A percentile compares a stretch with the other conserved stretches of the same genome.
Evolutionary conservation across 306 rosid genomes (phyloP).

Genomic region (Vachellia pachyceras): DNA sequence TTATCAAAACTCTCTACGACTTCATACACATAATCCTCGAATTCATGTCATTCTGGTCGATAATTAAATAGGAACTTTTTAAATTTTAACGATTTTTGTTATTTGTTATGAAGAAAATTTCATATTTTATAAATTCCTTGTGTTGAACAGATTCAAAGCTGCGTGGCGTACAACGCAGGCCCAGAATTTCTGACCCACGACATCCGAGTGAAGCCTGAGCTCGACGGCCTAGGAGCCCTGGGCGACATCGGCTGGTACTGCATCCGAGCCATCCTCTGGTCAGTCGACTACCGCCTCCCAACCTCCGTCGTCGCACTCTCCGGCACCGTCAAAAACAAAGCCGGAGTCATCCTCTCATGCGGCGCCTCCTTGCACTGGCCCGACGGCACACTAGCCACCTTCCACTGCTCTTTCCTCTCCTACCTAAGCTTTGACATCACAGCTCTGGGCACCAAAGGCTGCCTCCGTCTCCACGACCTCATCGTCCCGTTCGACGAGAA

Average conservation of each 20-base stretch:
- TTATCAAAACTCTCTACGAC: too few species aligned
- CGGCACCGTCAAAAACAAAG: constrained; percentile 33
- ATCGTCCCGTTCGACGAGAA: background rate
- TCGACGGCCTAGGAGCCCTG: constrained; percentile 56
- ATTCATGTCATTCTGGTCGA: too few species aligned
- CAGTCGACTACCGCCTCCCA: constrained; percentile 41
- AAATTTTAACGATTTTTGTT: too few species aligned
- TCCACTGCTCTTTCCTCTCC: constrained; percentile 7
- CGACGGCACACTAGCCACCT: background rate
- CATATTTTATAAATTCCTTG: too few species aligned
- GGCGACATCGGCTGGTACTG: constrained; percentile 59
- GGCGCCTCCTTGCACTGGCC: constrained; percentile 52
- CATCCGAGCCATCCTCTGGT: constrained; percentile 51
- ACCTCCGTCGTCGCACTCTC: constrained; percentile 41
- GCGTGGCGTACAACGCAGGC: background rate
- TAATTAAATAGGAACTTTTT: too few species aligned
- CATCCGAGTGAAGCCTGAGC: constrained; percentile 41
- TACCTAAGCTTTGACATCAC: background rate
- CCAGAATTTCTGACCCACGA: constrained; percentile 37
- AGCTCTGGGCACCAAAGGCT: background rate
- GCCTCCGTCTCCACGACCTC: background rate
- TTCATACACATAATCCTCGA: too few species aligned
- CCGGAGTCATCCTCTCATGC: constrained; percentile 49
- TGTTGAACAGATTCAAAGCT: constrained; percentile 39
- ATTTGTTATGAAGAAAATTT: too few species aligned